Base-by-base conservation (phyloP, 352 stramenopile genomes). In the Phytophthora ohioensis region DNA sequence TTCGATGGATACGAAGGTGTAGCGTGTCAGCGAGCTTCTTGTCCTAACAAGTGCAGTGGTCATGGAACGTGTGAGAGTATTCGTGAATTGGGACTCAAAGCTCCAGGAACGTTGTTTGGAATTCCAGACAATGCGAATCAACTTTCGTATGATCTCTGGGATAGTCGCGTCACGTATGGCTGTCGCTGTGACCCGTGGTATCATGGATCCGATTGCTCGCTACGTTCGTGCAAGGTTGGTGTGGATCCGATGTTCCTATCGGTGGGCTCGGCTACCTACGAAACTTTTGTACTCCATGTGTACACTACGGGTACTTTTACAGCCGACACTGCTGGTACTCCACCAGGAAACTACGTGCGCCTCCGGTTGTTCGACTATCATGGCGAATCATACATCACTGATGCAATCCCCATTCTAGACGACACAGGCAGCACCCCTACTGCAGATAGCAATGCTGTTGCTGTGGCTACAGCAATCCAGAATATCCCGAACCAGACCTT, bases 141-240 rank as follows among this genome's bases (percentile, higher is more conserved):
- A 9, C 47, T 90, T 13, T 61, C 32, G 32, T 90, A 89, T 56
- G 83, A 92, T 56, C 67, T 91, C 11, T 98, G 92, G 92, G 93
- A 98, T 54, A 79, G 72, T 31, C 80, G 94, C 65, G 69, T 81
- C 15, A 93, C 78, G 3, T 92, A 97, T 49, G 90, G 90, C 21
- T 98, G 94, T 67, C 91, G 85, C 10, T 98, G 94, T 69, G 91
- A 98, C 35, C 80, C 87, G 38, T 93, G 91, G 72, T 98, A 91
- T 73, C 76, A 69, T 21, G 94, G 95, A 1, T 64, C 95, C 0
- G 91, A 97, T 64, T 98, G 94, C 76, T 76, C 46, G 27, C 68
- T 80, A 34, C 83, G 82, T 15, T 79, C 59, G 10, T 94, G 87
- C 71, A 92, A 92, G 39, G 76, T 91, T 46, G 87, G 87, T 3